Evolutionary conservation across 2,329 filamentous ascomycete species (phyloP).

Genomic region (Cercospora sp.): DNA sequence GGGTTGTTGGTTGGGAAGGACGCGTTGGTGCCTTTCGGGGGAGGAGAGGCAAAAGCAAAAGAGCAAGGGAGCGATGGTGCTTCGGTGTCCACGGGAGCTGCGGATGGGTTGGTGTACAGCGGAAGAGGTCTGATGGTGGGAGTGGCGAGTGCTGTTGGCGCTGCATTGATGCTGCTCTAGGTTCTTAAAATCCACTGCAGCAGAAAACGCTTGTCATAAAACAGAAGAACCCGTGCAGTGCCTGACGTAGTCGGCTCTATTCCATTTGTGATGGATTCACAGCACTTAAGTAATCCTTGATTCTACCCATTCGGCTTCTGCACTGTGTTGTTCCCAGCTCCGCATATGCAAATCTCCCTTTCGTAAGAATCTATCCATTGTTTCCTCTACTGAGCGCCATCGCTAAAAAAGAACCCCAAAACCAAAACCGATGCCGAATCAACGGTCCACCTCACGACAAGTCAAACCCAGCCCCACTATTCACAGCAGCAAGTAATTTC

Average conservation of each 20-base stretch:
- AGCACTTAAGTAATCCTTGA: background rate
- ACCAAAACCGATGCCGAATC: background rate
- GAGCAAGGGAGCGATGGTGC: too few relatives aligned
- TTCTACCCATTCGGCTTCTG: background rate
- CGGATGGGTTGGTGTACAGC: too few relatives aligned
- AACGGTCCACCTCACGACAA: conserved; percentile 56
- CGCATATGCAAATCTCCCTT: background rate
- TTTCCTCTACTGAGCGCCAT: conserved; percentile 7
- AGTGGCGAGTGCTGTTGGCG: background rate
- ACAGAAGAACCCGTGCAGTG: too few relatives aligned
- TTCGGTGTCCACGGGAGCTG: too few relatives aligned
- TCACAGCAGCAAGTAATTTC: conserved; percentile 87
- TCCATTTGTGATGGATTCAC: background rate
- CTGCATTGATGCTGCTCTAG: background rate
- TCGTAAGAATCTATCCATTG: background rate
- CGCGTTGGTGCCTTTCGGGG: too few relatives aligned
- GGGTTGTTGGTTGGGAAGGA: too few relatives aligned
- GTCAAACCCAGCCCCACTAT: conserved; percentile 90
- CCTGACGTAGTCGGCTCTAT: background rate
- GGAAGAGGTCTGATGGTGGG: too few relatives aligned
- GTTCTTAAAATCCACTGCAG: background rate
- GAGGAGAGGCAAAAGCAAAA: too few relatives aligned
- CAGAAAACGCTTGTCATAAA: too few relatives aligned
- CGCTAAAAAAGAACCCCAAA: conserved; percentile 2
- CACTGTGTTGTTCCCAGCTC: background rate